A percentile compares a stretch with the other conserved stretches of the same genome.
phyloP scores from a whole-genome alignment of 1,284 basidiomycete species.

The Xerocomus amazonicus region DNA sequence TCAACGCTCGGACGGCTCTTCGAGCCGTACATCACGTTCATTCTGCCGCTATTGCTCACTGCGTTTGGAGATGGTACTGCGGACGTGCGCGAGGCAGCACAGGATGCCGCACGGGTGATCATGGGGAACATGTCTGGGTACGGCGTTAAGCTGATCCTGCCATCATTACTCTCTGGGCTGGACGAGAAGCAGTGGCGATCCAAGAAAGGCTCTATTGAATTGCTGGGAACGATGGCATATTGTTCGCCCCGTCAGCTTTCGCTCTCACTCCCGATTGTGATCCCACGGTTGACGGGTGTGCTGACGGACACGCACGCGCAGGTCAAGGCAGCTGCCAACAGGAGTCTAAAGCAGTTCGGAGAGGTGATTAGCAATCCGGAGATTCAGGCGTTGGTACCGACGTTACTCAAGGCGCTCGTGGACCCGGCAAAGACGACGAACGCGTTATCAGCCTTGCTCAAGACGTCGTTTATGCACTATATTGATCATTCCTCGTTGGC shows the following conservation, averaged over 20 bases:
- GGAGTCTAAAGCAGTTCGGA: slow-evolving; percentile 96
- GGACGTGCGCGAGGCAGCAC: slow-evolving; percentile 93
- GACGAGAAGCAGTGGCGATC: slow-evolving; percentile 99
- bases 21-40: slow-evolving; percentile 90
- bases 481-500: slow-evolving; percentile 99
- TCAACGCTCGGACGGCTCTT: slow-evolving; percentile 85
- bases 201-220: slow-evolving; percentile 96
- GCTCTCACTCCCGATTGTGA: slow-evolving; percentile 92
- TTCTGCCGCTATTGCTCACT: slow-evolving; percentile 82
- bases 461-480: slow-evolving; percentile 97
- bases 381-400: slow-evolving; percentile 90
- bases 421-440: slow-evolving; percentile 91
- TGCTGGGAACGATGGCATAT: slow-evolving; percentile 99
- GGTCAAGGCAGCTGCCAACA: slow-evolving; percentile 91
- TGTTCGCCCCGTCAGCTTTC: slow-evolving; percentile 96
- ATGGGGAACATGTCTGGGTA: slow-evolving; percentile 96
- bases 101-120: slow-evolving; percentile 90
- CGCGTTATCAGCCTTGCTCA: slow-evolving; percentile 81
- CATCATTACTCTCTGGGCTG: slow-evolving; percentile 84
- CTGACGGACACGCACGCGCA: slow-evolving; percentile 98
- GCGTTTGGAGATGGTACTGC: slow-evolving; percentile 88
- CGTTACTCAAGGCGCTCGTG: slow-evolving; percentile 92
- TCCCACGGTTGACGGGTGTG: slow-evolving; percentile 91
- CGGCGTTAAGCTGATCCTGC: slow-evolving; percentile 93
- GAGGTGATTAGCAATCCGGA: slow-evolving; percentile 95